These are phyloP conservation scores for Heterobasidion irregulare DNA, from an alignment of 1,284 basidiomycete genomes.

Conservation along the genomic window DNA sequence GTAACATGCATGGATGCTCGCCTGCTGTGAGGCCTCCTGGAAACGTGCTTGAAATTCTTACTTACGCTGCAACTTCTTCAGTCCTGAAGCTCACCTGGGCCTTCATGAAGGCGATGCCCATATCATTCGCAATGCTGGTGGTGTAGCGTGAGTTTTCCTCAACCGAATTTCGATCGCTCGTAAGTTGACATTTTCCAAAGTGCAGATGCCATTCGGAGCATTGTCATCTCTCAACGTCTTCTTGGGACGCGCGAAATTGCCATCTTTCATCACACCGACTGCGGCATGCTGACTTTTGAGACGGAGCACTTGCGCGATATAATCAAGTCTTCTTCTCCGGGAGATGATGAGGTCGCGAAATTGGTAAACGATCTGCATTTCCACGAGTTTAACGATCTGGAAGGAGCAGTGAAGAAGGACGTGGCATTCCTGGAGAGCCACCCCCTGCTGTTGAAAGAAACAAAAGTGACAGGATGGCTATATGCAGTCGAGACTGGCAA, in stretches of 20 bases:
- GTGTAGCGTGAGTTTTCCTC: conserved; percentile 38
- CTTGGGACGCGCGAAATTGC: conserved; percentile 60
- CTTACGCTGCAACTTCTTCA: conserved; percentile 15
- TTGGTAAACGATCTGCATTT: conserved; percentile 49
- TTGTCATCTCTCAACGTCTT: conserved; percentile 61
- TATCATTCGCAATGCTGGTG: conserved; percentile 63
- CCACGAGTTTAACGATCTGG: conserved; percentile 44
- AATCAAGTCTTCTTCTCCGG: conserved; percentile 39
- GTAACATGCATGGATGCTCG: conserved; percentile 69
- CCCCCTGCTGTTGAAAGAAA: conserved; percentile 46
- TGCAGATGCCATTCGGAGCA: conserved; percentile 54
- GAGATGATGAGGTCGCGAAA: conserved; percentile 24
- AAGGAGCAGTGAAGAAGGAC: conserved; percentile 47
- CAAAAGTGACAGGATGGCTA: conserved; percentile 55
- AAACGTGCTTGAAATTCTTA: neutral
- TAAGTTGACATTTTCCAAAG: conserved; percentile 20
- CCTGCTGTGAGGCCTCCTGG: conserved; percentile 27
- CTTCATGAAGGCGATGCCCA: conserved; percentile 60
- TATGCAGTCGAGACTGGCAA: conserved; percentile 56
- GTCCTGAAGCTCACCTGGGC: conserved; percentile 50
- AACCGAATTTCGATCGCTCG: neutral
- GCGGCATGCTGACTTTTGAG: conserved; percentile 59
- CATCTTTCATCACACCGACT: conserved; percentile 59
- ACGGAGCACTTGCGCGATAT: conserved; percentile 39
- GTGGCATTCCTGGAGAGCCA: conserved; percentile 46